These are phyloP conservation scores for Epichloe sylvatica DNA, from an alignment of 2,329 filamentous ascomycete species.

Conservation along the genomic window DNA sequence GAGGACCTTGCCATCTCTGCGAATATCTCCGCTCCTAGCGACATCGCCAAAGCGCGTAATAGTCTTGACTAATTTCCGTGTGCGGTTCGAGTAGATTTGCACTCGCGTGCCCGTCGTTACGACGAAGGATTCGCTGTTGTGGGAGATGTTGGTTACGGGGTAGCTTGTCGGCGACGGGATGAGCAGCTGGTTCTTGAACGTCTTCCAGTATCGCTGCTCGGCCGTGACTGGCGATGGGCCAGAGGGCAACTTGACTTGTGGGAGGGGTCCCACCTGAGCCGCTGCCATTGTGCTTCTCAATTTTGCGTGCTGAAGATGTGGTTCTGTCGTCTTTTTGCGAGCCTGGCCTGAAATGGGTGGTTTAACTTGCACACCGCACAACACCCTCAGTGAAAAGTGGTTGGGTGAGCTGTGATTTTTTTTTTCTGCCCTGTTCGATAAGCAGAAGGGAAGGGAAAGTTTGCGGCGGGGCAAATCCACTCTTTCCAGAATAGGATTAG, in stretches of 20 bases:
- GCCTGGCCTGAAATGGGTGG: neutral
- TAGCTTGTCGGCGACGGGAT: constrained; percentile 84
- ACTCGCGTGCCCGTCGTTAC: constrained; percentile 90
- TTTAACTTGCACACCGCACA: neutral
- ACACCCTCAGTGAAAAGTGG: neutral
- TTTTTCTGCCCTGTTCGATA: constrained; percentile 12
- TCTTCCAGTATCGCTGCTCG: constrained; percentile 92
- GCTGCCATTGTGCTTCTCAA: constrained; percentile 33
- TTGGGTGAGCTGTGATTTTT: constrained; percentile 12
- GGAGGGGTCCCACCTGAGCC: constrained; percentile 67
- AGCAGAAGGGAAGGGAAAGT: no score
- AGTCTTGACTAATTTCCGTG: constrained; percentile 82
- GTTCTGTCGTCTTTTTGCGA: neutral
- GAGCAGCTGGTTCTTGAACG: constrained; percentile 81
- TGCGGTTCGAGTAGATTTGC: constrained; percentile 86
- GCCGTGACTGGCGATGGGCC: constrained; percentile 73
- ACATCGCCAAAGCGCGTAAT: constrained; percentile 89
- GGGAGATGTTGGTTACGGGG: constrained; percentile 81
- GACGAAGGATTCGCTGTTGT: constrained; percentile 64
- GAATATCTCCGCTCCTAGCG: constrained; percentile 77
- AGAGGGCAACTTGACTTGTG: constrained; percentile 68
- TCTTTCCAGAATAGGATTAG: constrained; percentile 2
- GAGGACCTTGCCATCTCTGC: constrained; percentile 75
- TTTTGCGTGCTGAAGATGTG: neutral
- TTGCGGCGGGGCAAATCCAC: constrained; percentile 1